These are phyloP conservation scores for Sclerospora graminicola DNA, from an alignment of 352 stramenopile species.

Conservation along the genomic window DNA sequence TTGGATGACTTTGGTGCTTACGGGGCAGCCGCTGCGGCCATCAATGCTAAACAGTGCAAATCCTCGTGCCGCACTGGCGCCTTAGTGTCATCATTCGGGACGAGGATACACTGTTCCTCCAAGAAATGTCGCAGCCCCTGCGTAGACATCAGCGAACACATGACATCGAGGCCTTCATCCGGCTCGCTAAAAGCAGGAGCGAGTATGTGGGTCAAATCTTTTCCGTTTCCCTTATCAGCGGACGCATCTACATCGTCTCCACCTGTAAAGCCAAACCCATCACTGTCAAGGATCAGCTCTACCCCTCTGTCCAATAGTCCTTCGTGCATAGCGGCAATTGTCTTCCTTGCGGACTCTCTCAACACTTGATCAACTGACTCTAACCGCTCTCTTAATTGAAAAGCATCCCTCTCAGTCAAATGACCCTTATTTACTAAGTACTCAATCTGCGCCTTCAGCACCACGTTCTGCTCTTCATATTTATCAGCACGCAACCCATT, in stretches of 20 bases:
- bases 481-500: background rate
- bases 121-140: conserved; percentile 57
- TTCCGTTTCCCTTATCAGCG: conserved; percentile 8
- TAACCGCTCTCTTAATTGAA: conserved; percentile 54
- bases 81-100: conserved; percentile 18
- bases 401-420: conserved; percentile 57
- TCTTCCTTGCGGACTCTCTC: conserved; percentile 41
- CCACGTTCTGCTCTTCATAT: conserved; percentile 23
- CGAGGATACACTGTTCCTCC: conserved; percentile 40
- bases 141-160: conserved; percentile 78
- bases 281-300: conserved; percentile 12
- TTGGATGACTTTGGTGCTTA: conserved; percentile 2
- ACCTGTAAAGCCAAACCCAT: conserved; percentile 22
- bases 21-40: conserved; percentile 15
- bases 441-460: conserved; percentile 67
- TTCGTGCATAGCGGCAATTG: conserved; percentile 51
- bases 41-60: conserved; percentile 62
- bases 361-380: conserved; percentile 35
- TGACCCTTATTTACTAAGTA: conserved; percentile 56
- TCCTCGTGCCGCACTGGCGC: conserved; percentile 37
- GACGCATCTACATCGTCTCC: conserved; percentile 8
- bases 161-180: conserved; percentile 51
- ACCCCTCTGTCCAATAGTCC: conserved; percentile 28
- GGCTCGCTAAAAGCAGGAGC: conserved; percentile 3
- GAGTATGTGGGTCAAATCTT: background rate